phyloP scores from a whole-genome alignment of 2,329 filamentous ascomycete genomes.

The Coniochaeta hoffmannii region DNA sequence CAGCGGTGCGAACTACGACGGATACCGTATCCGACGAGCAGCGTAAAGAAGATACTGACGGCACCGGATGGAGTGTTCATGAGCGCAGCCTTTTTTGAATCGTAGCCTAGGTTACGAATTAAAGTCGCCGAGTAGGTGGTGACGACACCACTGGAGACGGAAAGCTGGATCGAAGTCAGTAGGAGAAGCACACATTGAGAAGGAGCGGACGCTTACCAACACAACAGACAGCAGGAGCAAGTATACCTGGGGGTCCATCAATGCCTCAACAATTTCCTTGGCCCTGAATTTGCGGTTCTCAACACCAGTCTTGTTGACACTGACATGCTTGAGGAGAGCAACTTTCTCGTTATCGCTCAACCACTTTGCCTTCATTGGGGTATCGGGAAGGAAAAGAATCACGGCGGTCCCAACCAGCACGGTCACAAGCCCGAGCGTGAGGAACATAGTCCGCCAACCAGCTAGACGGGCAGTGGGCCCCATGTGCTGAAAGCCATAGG shows the following conservation, averaged over 20 bases:
- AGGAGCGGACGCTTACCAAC: conserved; percentile 27
- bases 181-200: conserved; percentile 11
- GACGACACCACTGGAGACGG: conserved; percentile 45
- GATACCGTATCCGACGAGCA: conserved; percentile 38
- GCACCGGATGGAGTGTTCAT: conserved; percentile 48
- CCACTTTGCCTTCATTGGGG: conserved; percentile 35
- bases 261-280: conserved; percentile 43
- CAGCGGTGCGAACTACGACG: conserved; percentile 39
- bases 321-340: conserved; percentile 43
- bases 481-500: conserved; percentile 49
- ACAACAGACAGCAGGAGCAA: conserved; percentile 40
- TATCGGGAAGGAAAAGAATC: conserved; percentile 39
- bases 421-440: conserved; percentile 39
- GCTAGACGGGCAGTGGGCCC: conserved; percentile 21
- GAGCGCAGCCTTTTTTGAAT: conserved; percentile 35
- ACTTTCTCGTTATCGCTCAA: conserved; percentile 32
- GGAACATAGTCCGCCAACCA: conserved; percentile 43
- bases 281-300: conserved; percentile 44
- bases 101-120: conserved; percentile 39
- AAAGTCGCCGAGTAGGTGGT: conserved; percentile 48
- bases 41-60: conserved; percentile 43
- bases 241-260: conserved; percentile 44
- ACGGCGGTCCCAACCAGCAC: conserved; percentile 31
- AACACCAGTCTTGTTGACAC: conserved; percentile 51
- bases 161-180: conserved; percentile 22